phyloP scores from a whole-genome alignment of 2,329 filamentous ascomycete species.

The Fusarium sp. region DNA sequence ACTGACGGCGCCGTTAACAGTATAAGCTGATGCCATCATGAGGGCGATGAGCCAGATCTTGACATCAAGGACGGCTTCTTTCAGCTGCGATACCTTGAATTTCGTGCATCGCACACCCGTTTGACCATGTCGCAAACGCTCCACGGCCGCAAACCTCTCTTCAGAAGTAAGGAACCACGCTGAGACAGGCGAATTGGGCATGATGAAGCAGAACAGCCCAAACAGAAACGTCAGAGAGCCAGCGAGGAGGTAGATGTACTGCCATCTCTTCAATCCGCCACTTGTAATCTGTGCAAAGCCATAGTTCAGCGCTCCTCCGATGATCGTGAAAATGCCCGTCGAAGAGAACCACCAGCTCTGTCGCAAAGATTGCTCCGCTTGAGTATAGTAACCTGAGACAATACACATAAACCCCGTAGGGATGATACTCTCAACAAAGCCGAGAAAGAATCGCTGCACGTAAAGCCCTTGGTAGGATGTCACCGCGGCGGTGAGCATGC shows the following conservation, averaged over 20 bases:
- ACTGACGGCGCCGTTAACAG: slow-evolving; percentile 76
- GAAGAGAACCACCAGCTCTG: slow-evolving; percentile 75
- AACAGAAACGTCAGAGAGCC: slow-evolving; percentile 72
- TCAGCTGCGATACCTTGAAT: slow-evolving; percentile 69
- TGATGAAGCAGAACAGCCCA: slow-evolving; percentile 70
- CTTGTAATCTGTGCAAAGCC: slow-evolving; percentile 71
- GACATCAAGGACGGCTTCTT: slow-evolving; percentile 66
- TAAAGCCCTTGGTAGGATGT: slow-evolving; percentile 72
- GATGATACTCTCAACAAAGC: slow-evolving; percentile 71
- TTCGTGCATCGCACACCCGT: slow-evolving; percentile 70
- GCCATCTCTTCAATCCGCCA: slow-evolving; percentile 69
- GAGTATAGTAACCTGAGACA: slow-evolving; percentile 71
- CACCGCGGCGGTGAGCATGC: slow-evolving; percentile 75
- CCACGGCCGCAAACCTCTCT: slow-evolving; percentile 72
- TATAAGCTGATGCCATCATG: slow-evolving; percentile 78
- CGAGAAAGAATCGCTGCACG: slow-evolving; percentile 72
- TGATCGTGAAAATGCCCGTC: slow-evolving; percentile 69
- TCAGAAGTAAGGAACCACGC: slow-evolving; percentile 75
- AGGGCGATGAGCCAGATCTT: slow-evolving; percentile 73
- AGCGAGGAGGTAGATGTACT: slow-evolving; percentile 76
- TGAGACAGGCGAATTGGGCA: slow-evolving; percentile 72
- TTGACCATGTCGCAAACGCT: slow-evolving; percentile 70
- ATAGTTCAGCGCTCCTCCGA: slow-evolving; percentile 73
- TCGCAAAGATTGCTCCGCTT: slow-evolving; percentile 70
- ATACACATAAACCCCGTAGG: slow-evolving; percentile 75